Evolutionary conservation across 805 yeast species (phyloP), one percentile per base, ranked within the genome.

Genomic region (Maudiozyma turicensis): DNA sequence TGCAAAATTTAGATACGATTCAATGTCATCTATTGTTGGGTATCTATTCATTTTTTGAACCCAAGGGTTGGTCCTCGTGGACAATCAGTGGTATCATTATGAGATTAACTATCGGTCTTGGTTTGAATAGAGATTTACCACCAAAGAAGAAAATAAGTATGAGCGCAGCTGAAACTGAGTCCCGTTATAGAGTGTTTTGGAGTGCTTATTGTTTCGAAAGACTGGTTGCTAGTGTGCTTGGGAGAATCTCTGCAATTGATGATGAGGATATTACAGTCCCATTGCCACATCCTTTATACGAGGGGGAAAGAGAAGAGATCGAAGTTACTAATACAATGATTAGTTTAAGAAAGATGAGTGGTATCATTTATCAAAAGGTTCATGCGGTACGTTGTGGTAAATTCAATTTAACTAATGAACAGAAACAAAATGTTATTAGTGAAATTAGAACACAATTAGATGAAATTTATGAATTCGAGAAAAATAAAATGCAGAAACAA

Each of bases 221-320:
- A 41, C 61, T 75, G 20, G 69, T 78, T 20, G 72, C 79, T 5
- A 62, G 73, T 10, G 69, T 77, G 13, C 57, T 78, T 28, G 80
- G 81, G 1, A 66, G 81, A 37, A 74, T 77, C 2, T 65, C 74
- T 29, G 69, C 74, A 0, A 60, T 79, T 15, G 70, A 71, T 35
- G 82, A 77, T 50, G 70, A 70, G 46, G 80, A 77, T 52, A 73
- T 78, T 40, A 75, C 74, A 45, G 69, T 71, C 0, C 75, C 73
- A 0, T 48, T 65, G 6, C 78, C 79, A 2, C 59, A 60, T 20
- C 58, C 72, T 6, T 49, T 74, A 13, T 63, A 61, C 11, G 70
- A 65, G n/a, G 75, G 72, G 28, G 76, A 72, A 47, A 54, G 59
- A 6, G 71, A 69, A 31, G 72, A 71, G 46, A 54, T 72, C 14